Percentiles rank a stretch among this genome's conserved stretches.
These are phyloP conservation scores for Alternaria sp. DNA, from an alignment of 2,329 filamentous ascomycete genomes.

Conservation along the genomic window DNA sequence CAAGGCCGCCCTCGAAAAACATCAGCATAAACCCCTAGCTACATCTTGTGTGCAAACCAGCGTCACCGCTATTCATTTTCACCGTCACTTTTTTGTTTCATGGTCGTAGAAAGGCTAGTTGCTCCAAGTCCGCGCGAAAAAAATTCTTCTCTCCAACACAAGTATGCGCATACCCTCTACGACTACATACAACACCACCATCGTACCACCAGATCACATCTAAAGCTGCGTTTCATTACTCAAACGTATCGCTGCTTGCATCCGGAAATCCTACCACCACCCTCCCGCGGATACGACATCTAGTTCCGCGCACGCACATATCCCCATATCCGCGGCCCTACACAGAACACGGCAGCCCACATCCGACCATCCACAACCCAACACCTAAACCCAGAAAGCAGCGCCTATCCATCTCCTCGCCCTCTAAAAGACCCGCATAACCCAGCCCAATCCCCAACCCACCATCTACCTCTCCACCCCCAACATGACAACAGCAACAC, in stretches of 20 bases:
- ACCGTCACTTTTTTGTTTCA: slow-evolving; percentile 9
- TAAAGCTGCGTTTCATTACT: slow-evolving; percentile 13
- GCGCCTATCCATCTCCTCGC: background rate
- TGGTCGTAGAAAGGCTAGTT: background rate
- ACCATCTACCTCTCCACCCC: background rate
- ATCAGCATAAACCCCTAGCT: background rate
- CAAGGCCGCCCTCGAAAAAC: background rate
- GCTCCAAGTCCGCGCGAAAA: slow-evolving; percentile 12
- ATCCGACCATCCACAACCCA: slow-evolving; percentile 14
- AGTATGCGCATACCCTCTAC: slow-evolving; percentile 24
- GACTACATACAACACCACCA: slow-evolving; percentile 9
- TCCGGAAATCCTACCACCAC: background rate
- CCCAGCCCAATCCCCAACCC: background rate
- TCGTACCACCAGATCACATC: slow-evolving; percentile 16
- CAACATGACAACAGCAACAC: slow-evolving; percentile 1
- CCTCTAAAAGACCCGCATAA: background rate
- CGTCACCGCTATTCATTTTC: slow-evolving; percentile 18
- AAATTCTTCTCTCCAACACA: slow-evolving; percentile 12
- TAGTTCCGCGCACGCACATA: slow-evolving; percentile 19
- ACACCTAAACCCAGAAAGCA: slow-evolving; percentile 9
- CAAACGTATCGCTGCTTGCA: slow-evolving; percentile 18
- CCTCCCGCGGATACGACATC: slow-evolving; percentile 1
- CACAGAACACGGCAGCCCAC: slow-evolving; percentile 19
- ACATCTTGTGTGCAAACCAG: background rate
- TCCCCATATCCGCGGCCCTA: slow-evolving; percentile 10